Percentiles rank a stretch among this genome's conserved stretches.
These are phyloP conservation scores for Umbelopsis sp. DNA, from an alignment of 192 early-diverging fungal genomes.

Conservation along the genomic window DNA sequence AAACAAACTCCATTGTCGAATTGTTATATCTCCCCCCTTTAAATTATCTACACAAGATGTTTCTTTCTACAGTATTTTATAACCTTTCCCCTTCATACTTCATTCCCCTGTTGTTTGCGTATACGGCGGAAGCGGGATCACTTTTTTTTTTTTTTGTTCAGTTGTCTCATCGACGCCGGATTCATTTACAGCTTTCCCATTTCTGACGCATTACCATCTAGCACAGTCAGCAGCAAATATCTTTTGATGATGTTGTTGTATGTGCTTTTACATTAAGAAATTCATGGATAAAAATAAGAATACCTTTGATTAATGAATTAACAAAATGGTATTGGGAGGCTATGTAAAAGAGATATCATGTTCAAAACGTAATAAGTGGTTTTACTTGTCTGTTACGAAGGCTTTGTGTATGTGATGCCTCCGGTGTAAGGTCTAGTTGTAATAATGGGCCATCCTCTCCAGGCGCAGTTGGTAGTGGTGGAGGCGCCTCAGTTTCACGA, in stretches of 20 bases:
- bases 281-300: background rate
- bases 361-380: slow-evolving; percentile 4
- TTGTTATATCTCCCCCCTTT: background rate
- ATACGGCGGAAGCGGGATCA: too few relatives aligned
- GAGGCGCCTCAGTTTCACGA: background rate
- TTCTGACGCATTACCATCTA: too few relatives aligned
- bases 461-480: background rate
- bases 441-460: background rate
- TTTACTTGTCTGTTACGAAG: slow-evolving; percentile 9
- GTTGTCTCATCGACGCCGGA: too few relatives aligned
- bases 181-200: too few relatives aligned
- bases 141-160: too few relatives aligned
- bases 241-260: too few relatives aligned
- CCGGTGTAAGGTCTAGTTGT: background rate
- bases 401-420: background rate
- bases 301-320: background rate
- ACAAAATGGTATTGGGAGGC: background rate
- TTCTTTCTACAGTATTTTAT: background rate
- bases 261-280: too few relatives aligned
- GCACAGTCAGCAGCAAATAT: too few relatives aligned
- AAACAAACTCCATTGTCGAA: background rate
- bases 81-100: background rate
- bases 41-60: background rate
- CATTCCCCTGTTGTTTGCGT: too few relatives aligned
- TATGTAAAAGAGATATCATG: background rate